Evolutionary conservation across 2,329 filamentous ascomycete species (phyloP).

Genomic region (Verticillium klebahnii): DNA sequence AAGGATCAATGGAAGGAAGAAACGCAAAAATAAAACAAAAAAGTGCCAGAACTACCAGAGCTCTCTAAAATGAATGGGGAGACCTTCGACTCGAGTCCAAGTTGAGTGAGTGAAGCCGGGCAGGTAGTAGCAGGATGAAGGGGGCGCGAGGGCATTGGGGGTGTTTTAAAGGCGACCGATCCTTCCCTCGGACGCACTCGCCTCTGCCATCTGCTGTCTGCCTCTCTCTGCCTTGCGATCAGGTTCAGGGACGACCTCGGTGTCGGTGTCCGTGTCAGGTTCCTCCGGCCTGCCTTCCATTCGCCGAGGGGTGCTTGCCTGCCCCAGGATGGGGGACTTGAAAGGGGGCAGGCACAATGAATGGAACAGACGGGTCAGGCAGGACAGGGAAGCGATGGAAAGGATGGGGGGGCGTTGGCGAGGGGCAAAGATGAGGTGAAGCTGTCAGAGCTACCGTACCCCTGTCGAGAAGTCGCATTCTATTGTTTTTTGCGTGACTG

Average conservation of each 20-base stretch:
- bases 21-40: constrained; percentile 5
- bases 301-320: not conserved
- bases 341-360: not conserved
- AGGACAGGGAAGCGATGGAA: not conserved
- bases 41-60: constrained; percentile 2
- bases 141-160: not conserved
- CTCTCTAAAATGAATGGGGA: not conserved
- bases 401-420: not conserved
- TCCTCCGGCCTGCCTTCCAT: not conserved
- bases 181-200: not conserved
- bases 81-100: not conserved
- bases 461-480: not conserved
- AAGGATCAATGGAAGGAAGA: not conserved
- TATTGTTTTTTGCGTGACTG: not conserved
- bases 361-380: not conserved
- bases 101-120: not conserved
- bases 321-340: not conserved
- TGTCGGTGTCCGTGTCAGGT: not conserved
- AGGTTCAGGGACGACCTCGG: not conserved
- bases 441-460: constrained; percentile 4
- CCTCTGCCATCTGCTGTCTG: not conserved
- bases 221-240: not conserved
- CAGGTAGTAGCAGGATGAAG: not conserved
- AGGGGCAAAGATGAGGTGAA: constrained; percentile 1
- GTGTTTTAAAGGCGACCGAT: not conserved